These are phyloP conservation scores for Bigelowiella natans DNA, from an alignment of 78 protist species.

Conservation along the genomic window DNA sequence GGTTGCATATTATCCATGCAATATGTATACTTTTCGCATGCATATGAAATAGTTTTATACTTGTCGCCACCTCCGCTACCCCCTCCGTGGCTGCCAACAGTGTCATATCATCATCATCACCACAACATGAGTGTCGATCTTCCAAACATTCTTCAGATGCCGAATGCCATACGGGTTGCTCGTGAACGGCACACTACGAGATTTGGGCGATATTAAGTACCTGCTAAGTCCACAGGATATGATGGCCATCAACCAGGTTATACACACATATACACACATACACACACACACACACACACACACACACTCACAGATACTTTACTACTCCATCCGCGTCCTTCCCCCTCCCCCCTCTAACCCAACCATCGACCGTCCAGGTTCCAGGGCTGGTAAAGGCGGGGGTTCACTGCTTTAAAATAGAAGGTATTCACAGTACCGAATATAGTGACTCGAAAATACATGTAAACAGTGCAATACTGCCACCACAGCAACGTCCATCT, in stretches of 20 bases:
- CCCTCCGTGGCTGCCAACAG: neutral
- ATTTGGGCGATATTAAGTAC: neutral
- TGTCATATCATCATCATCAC: neutral
- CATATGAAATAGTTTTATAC: too few relatives aligned
- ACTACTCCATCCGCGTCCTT: too few relatives aligned
- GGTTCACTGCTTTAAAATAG: neutral
- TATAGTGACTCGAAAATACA: too few relatives aligned
- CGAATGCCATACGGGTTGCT: constrained; percentile 22
- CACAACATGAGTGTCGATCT: too few relatives aligned
- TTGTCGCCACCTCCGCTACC: neutral
- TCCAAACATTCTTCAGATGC: neutral
- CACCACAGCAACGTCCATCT: too few relatives aligned
- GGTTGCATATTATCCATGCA: neutral
- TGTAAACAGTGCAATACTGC: too few relatives aligned
- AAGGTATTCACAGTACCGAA: too few relatives aligned
- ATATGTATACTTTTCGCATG: neutral
- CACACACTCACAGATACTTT: too few relatives aligned
- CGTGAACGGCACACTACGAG: neutral
- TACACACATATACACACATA: neutral
- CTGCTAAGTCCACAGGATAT: constrained; percentile 2
- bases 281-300: too few relatives aligned
- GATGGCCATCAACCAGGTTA: too few relatives aligned
- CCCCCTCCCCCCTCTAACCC: neutral
- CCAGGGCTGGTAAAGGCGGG: constrained; percentile 3
- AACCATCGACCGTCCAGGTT: neutral